Evolutionary conservation across 495 filamentous ascomycete species (phyloP), one percentile per base, ranked within the genome.

Genomic region (Mytilinidion resinicola): DNA sequence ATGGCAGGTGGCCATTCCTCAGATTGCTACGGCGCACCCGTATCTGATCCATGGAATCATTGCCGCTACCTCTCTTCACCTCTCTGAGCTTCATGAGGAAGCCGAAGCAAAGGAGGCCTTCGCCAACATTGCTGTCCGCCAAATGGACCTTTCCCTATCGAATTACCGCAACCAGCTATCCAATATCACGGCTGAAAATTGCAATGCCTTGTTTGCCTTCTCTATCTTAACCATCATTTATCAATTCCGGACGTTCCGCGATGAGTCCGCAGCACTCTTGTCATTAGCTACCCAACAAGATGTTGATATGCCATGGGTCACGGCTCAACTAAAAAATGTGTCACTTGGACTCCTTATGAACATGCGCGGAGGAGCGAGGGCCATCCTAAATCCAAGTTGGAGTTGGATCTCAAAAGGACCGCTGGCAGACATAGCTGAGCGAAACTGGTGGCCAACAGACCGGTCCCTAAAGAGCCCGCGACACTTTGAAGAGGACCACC

Each of bases 21-120:
- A 61, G 19, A 21, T 68, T 9, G 62, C 66, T 12, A 21, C 43
- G 17, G 15, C 36, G 9, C 55, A 65, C 20, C 41, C 35, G 17
- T 68, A 51, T 41, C 50, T 68, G 11, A 34, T 62, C 19, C 53
- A 60, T 21, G 49, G 59, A n/a, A 38, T 68, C 2, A 56, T 65
- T 1, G 39, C 66, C 15, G 15, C 65, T n/a, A 43, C 61, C 17
- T 55, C 59, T 5, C 42, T 68, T 14, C 62, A 68, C 37, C 55
- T 67, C 5, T 38, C 41, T 19, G 50, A 46, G 11, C 55, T 67
- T 2, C 56, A 59, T 25, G 58, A 50, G 15, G 34, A 50, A 36
- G 34, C 35, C 9, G 51, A 56, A 37, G 37, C 49, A 25, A 35
- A 51, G 17, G 37, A 25, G 8, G 53, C 60, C 53, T 12, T 20